A percentile compares a stretch with the other conserved stretches of the same genome.
Evolutionary conservation across 1,139 yeast species (phyloP).

Genomic region (Zygosaccharomyces sapae): DNA sequence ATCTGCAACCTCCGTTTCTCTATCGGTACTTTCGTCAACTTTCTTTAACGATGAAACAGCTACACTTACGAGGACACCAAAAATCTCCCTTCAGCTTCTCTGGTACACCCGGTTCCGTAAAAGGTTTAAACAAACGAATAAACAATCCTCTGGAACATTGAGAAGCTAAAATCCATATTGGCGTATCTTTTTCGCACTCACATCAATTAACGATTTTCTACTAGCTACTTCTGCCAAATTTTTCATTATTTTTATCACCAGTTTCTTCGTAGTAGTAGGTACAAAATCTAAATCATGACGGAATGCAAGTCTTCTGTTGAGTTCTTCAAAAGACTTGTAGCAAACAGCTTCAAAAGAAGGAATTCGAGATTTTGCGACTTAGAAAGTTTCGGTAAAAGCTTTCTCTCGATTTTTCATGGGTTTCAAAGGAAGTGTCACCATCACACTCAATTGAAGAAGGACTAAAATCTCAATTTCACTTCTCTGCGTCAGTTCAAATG

Average conservation of each 20-base stretch:
- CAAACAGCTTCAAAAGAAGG: conserved; percentile 71
- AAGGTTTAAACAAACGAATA: conserved; percentile 40
- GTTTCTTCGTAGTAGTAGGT: conserved; percentile 44
- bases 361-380: conserved; percentile 39
- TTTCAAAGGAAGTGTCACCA: conserved; percentile 58
- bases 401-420: conserved; percentile 49
- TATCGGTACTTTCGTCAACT: conserved; percentile 27
- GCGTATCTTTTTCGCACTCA: conserved; percentile 26
- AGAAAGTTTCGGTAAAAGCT: conserved; percentile 33
- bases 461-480: conserved; percentile 44
- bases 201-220: conserved; percentile 41
- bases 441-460: conserved; percentile 50
- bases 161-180: conserved; percentile 34
- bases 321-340: conserved; percentile 44
- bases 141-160: conserved; percentile 42
- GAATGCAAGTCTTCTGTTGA: conserved; percentile 40
- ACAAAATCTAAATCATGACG: conserved; percentile 36
- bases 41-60: conserved; percentile 22
- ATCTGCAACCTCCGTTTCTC: conserved; percentile 47
- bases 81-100: conserved; percentile 26
- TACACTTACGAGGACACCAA: conserved; percentile 24
- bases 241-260: conserved; percentile 41
- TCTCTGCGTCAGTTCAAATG: conserved; percentile 37
- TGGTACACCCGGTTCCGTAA: conserved; percentile 36
- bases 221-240: conserved; percentile 42